Base-by-base conservation (phyloP, 2,329 filamentous ascomycete species). In the Macrophomina pseudophaseolina region DNA sequence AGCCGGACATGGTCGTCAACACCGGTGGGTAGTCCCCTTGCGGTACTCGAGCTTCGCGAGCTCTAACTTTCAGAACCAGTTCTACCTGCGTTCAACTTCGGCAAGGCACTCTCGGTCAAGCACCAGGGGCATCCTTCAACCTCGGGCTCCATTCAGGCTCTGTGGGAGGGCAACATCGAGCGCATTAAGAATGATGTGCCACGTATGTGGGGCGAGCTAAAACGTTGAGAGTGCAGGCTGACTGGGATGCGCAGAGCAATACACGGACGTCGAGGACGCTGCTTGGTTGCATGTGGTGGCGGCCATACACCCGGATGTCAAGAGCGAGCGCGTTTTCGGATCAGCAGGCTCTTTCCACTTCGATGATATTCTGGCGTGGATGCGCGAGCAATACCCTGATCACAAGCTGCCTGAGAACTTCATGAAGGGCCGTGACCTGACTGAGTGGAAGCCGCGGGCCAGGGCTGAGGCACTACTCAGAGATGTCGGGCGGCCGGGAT, bases 1-100 rank as follows among this genome's bases (percentile, higher is more conserved):
- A 78, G 32, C 79, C 80, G 6, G 59, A 69, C 2, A 83, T 83
- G 69, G 74, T 74, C 7, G 73, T 79, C 30, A 80, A 82, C 64
- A 69, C 78, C n/a, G 68, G 70, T 65, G 66, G 67, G 33, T 65
- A 53, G 16, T 65, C 53, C 33, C 14, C n/a, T 16, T 8, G 35
- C 30, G 4, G n/a, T 9, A 9, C n/a, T n/a, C 5, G 12, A 5
- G 32, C 7, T 14, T 32, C 4, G 5, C 23, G 23, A 23, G 3
- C 23, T n/a, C 60, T 42, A 18, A 64, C 63, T 16, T 28, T 3
- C 6, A n/a, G 5, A 14, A n/a, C 32, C n/a, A 56, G 65, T 66
- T 11, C 48, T 66, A 16, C 65, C 65, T 6, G 30, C 58, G 5
- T 65, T 64, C 32, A 71, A 68, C 59, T 70, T 70, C 32, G 70